Percentiles rank a stretch among this genome's conserved stretches.
phyloP scores from a whole-genome alignment of 306 rosid species.

The Albizia julibrissin region DNA sequence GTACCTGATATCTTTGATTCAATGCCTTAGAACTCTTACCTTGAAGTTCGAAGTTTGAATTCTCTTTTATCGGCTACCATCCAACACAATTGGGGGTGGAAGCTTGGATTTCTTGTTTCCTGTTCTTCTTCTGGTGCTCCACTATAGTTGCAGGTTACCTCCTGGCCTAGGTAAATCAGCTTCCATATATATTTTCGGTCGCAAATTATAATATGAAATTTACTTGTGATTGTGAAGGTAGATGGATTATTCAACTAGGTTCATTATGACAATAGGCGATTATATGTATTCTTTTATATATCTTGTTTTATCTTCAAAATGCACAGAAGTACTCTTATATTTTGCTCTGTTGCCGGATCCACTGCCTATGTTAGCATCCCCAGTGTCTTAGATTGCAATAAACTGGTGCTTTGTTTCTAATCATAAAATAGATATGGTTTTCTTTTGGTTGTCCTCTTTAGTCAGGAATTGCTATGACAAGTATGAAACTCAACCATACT shows the following conservation, averaged over 20 bases:
- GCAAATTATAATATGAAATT: not conserved
- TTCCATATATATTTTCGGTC: not conserved
- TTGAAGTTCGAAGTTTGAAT: not conserved
- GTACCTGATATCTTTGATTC: slow-evolving; percentile 24
- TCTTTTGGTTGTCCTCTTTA: not conserved
- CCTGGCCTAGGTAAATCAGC: slow-evolving; percentile 34
- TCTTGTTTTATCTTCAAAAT: not conserved
- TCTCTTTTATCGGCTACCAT: not conserved
- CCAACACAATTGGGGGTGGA: slow-evolving; percentile 11
- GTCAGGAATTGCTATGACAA: not conserved
- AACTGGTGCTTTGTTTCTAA: slow-evolving; percentile 14
- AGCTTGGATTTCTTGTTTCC: slow-evolving; percentile 3
- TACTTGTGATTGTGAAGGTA: not conserved
- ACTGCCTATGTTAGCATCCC: not conserved
- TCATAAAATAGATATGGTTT: not conserved
- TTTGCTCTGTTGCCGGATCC: not conserved
- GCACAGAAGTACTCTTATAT: not conserved
- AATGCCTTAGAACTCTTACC: not conserved
- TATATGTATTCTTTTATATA: not conserved
- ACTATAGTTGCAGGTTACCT: slow-evolving; percentile 8
- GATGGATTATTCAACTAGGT: not conserved
- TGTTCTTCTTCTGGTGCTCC: not conserved
- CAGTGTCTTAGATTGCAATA: not conserved
- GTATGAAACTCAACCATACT: not conserved
- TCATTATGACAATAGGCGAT: not conserved